Evolutionary conservation across 495 filamentous ascomycete species (phyloP).

Genomic region (Wilcoxina mikolae): DNA sequence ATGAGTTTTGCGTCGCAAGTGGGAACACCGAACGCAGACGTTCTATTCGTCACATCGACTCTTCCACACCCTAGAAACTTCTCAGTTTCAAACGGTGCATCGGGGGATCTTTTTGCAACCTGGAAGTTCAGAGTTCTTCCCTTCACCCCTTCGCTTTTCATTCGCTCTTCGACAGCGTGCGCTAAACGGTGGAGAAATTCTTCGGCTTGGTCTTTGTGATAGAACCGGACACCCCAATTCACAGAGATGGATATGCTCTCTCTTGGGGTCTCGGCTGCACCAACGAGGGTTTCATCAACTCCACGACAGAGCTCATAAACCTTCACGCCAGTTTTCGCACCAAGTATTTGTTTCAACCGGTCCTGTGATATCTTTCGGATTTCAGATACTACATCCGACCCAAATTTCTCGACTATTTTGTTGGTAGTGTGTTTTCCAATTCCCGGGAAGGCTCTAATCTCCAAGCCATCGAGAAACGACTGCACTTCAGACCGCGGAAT

Average conservation of each 20-base stretch:
- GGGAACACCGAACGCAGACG: constrained; percentile 60
- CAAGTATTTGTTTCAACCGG: constrained; percentile 52
- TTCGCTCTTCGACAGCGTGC: constrained; percentile 62
- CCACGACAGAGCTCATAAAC: constrained; percentile 83
- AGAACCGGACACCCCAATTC: constrained; percentile 95
- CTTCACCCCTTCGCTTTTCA: constrained; percentile 69
- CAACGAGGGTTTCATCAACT: constrained; percentile 74
- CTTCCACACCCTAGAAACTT: constrained; percentile 94
- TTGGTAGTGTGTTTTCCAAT: constrained; percentile 73
- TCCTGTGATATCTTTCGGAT: constrained; percentile 62
- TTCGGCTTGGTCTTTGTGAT: constrained; percentile 75
- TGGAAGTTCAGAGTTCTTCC: constrained; percentile 82
- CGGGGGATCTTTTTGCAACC: constrained; percentile 69
- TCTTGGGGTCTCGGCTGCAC: constrained; percentile 40
- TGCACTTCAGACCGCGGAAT: constrained; percentile 65
- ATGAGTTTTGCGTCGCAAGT: constrained; percentile 58
- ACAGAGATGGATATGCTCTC: constrained; percentile 94
- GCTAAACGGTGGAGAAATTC: constrained; percentile 73
- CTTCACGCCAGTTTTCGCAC: constrained; percentile 84
- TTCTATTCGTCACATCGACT: constrained; percentile 87
- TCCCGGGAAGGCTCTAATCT: constrained; percentile 69
- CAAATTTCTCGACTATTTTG: constrained; percentile 68
- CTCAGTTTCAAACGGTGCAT: constrained; percentile 80
- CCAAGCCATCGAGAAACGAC: constrained; percentile 57
- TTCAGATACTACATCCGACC: constrained; percentile 66